These are phyloP conservation scores for Boletus pseudopeckii DNA, from an alignment of 768 basidiomycete species.

Conservation along the genomic window DNA sequence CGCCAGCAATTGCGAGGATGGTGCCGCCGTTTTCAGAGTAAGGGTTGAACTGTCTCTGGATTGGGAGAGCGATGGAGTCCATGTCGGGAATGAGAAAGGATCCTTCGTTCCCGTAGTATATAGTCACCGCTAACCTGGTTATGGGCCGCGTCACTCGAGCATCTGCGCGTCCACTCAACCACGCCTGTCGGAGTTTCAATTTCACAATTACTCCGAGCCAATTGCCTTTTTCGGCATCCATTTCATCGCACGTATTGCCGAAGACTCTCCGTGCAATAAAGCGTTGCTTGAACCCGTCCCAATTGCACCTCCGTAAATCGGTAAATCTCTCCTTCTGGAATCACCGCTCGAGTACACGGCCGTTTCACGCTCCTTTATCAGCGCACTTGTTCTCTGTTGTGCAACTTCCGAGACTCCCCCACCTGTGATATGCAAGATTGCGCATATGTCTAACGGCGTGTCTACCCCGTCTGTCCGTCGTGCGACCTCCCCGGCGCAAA, in stretches of 20 bases:
- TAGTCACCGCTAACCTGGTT: not conserved
- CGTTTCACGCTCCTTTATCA: too few relatives aligned
- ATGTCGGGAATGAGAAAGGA: not conserved
- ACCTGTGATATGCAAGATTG: too few relatives aligned
- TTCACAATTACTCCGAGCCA: not conserved
- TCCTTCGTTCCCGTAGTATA: not conserved
- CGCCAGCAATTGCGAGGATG: slow-evolving; percentile 92
- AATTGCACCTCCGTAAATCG: too few relatives aligned
- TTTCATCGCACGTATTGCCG: not conserved
- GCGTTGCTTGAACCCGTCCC: too few relatives aligned
- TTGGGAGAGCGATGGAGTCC: slow-evolving; percentile 31
- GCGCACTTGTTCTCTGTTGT: too few relatives aligned
- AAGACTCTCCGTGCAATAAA: not conserved
- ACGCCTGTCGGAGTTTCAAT: not conserved
- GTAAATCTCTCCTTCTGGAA: too few relatives aligned
- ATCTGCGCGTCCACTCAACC: not conserved
- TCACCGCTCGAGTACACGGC: not conserved
- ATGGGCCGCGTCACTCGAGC: not conserved
- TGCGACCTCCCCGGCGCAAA: not conserved
- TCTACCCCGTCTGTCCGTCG: too few relatives aligned
- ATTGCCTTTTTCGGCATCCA: not conserved
- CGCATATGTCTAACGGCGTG: not conserved
- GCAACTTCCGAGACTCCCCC: too few relatives aligned
- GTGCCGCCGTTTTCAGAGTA: slow-evolving; percentile 95
- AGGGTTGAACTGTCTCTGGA: slow-evolving; percentile 74